Conservation (phyloP, 371 early-diverging fungal genomes). For the Actinomortierella wolfii region DNA sequence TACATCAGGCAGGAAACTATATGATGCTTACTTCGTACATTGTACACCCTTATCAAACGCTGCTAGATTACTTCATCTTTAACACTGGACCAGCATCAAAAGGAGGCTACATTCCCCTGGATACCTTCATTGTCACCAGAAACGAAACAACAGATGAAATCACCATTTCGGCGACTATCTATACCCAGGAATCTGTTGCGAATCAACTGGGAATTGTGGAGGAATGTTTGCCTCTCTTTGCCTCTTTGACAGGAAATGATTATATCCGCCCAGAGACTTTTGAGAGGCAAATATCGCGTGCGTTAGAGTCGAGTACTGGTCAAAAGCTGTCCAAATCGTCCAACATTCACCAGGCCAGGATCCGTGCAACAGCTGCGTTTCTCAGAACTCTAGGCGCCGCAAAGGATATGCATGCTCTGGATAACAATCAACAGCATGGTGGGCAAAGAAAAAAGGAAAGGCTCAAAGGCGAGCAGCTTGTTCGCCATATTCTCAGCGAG, state of each 20-base stretch:
- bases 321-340: constrained; percentile 13
- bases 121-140: constrained; percentile 41
- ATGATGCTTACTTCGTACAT: not conserved
- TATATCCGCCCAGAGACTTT: constrained; percentile 51
- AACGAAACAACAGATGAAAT: constrained; percentile 15
- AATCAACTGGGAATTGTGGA: constrained; percentile 44
- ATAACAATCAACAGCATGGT: constrained; percentile 19
- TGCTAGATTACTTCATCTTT: constrained; percentile 56
- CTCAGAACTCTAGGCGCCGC: constrained; percentile 18
- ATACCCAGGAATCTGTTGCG: constrained; percentile 50
- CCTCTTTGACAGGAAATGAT: constrained; percentile 62
- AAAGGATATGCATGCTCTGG: constrained; percentile 4
- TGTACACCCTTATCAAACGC: not conserved
- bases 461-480: not conserved
- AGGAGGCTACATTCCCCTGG: constrained; percentile 60
- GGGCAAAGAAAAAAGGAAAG: constrained; percentile 17
- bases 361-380: constrained; percentile 36
- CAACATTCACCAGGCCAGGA: constrained; percentile 29
- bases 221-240: constrained; percentile 53
- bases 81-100: constrained; percentile 49
- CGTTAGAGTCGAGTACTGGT: constrained; percentile 21
- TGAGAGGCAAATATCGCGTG: constrained; percentile 42
- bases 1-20: too few species aligned
- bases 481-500: constrained; percentile 3
- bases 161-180: constrained; percentile 48